Percentiles rank a stretch among this genome's conserved stretches.
These are phyloP conservation scores for Aspergillus sp. DNA, from an alignment of 2,329 filamentous ascomycete genomes.

Conservation along the genomic window DNA sequence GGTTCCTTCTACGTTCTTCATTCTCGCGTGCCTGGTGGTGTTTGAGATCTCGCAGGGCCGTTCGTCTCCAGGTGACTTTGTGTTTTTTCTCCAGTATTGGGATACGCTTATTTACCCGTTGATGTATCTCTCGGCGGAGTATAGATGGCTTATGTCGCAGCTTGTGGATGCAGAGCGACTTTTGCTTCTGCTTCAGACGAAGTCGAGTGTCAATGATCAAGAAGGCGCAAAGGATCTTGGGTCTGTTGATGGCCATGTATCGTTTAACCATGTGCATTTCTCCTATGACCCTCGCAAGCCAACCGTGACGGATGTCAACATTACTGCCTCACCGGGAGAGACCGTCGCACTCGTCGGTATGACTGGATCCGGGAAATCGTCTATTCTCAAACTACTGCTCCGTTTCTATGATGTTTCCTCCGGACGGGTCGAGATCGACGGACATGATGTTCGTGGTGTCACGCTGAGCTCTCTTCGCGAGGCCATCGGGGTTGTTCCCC, in stretches of 20 bases:
- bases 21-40: slow-evolving; percentile 47
- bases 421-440: slow-evolving; percentile 49
- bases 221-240: slow-evolving; percentile 27
- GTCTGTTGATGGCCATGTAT: slow-evolving; percentile 39
- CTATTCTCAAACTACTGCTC: slow-evolving; percentile 50
- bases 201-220: slow-evolving; percentile 40
- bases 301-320: slow-evolving; percentile 42
- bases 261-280: slow-evolving; percentile 48
- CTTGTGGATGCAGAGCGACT: slow-evolving; percentile 60
- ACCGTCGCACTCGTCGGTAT: slow-evolving; percentile 54
- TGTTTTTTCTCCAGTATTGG: slow-evolving; percentile 64
- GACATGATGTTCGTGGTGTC: slow-evolving; percentile 54
- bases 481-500: slow-evolving; percentile 58
- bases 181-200: slow-evolving; percentile 45
- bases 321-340: slow-evolving; percentile 43
- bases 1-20: slow-evolving; percentile 44
- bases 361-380: slow-evolving; percentile 52
- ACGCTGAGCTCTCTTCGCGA: slow-evolving; percentile 54
- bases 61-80: slow-evolving; percentile 54
- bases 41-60: slow-evolving; percentile 46
- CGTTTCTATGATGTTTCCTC: slow-evolving; percentile 49
- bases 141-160: slow-evolving; percentile 44
- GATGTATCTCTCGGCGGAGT: slow-evolving; percentile 45
- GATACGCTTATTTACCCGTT: slow-evolving; percentile 43
- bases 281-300: slow-evolving; percentile 46